Base-by-base conservation (phyloP, 2,329 filamentous ascomycete species). In the Botrytis medusae region DNA sequence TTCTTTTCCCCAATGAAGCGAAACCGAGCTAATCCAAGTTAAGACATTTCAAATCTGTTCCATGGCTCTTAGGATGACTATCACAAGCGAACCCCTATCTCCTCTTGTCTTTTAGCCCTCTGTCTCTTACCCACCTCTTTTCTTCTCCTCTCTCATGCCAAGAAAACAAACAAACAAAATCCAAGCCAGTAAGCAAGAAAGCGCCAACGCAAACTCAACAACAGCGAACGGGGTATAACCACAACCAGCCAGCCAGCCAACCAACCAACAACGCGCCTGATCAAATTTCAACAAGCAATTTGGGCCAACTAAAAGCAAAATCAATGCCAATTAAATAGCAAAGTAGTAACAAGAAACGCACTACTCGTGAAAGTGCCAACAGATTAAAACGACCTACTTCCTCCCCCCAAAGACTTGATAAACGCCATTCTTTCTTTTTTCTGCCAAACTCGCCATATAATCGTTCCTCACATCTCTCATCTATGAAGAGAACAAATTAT, bases 161-260 rank as follows among this genome's bases (percentile, higher is more conserved):
- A 46, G n/a, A n/a, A n/a, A n/a, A 18, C 25, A n/a, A n/a, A 2
- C 22, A 32, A 64, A 12, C 18, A 64, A 46, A 46, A 64, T 46
- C 40, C 61, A 64, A 46, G 40, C 61, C n/a, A 63, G 59, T 25
- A 61, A 61, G 34, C 57, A 59, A 59, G 18, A 29, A 59, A 59
- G 20, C 51, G 51, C 37, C 29, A 42, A 32, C 29, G 51, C 51
- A 57, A 32, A 57, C n/a, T 29, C 60, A 44, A 44, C 61, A 46
- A 46, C 40, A 63, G 40, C 61, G 61, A 64, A 64, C 61, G n/a
- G 61, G 61, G 61, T 64, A 64, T 64, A 64, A 46, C 40, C 40
- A 44, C 61, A 64, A 64, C 29, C 61, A 64, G 42, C 10, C 61
- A 64, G 46, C 25, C 61, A 32, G 12, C 61, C n/a, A 44, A 64